Evolutionary conservation across 78 protist genomes (phyloP).

Genomic region (Dictyostelium brefeldianum): DNA sequence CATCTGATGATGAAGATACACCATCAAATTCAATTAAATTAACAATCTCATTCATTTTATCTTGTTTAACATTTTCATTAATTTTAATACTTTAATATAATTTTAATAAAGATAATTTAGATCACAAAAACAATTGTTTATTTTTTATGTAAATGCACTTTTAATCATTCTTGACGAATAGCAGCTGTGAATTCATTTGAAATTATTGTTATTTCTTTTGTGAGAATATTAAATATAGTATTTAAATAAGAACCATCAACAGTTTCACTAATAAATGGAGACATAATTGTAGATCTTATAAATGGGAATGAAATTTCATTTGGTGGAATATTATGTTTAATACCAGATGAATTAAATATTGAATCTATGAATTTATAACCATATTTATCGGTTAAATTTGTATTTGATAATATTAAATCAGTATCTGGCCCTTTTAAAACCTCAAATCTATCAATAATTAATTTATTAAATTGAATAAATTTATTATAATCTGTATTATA

Average conservation of each 20-base stretch:
- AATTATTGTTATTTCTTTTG: neutral
- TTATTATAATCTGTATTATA: neutral
- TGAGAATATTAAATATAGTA: neutral
- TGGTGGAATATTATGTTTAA: neutral
- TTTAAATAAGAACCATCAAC: neutral
- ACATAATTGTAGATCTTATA: neutral
- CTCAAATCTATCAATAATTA: neutral
- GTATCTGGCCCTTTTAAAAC: neutral
- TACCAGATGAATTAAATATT: neutral
- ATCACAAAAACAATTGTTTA: too few species aligned
- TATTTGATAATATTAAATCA: neutral
- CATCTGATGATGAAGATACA: too few species aligned
- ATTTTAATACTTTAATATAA: too few species aligned
- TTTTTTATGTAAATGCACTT: too few species aligned
- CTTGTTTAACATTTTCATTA: too few species aligned
- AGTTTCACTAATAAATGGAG: slow-evolving; percentile 1
- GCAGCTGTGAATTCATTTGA: neutral
- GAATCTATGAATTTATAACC: neutral
- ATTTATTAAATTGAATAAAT: neutral
- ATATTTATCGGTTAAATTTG: neutral
- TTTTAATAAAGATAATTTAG: too few species aligned
- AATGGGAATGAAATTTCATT: neutral
- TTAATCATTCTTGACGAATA: too few species aligned
- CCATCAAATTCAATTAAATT: too few species aligned
- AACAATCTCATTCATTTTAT: too few species aligned